Evolutionary conservation across 768 basidiomycete species (phyloP), one percentile per base, ranked within the genome.

Genomic region (Pulveroboletus sp.): DNA sequence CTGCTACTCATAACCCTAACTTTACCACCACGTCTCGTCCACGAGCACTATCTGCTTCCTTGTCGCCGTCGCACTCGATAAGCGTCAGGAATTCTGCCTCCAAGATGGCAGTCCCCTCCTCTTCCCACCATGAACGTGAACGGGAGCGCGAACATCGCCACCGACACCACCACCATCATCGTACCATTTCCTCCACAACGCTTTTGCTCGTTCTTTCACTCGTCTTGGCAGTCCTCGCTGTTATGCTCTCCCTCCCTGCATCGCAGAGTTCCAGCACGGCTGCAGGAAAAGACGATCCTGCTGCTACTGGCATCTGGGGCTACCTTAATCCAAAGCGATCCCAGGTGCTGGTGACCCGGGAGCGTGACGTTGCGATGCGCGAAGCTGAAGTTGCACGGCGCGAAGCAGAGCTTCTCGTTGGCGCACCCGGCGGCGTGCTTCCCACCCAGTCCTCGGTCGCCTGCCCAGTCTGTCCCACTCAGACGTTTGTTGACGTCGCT

Each of bases 361-460:
- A 93, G 69, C 77, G 81, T 53, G 79, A 82, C 35, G 84, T 93
- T 50, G 89, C 90, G 42, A 69, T 79, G 56, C 89, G 90, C 49
- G 90, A 93, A 65, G 86, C 89, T 1, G 90, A 93, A 58, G 90
- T 93, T 38, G 90, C 90, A 18, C 86, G 87, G 53, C 87, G 90
- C 36, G 90, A 93, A 61, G 90, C 91, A 27, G 90, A 92, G 57
- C 68, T 92, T 36, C 80, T 93, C 32, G 84, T 80, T 14, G 90
- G 87, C 39, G 85, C 88, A 1, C 89, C 89, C 1, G 91, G 86
- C 17, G 90, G 90, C 33, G 84, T 92, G 21, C 69, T 87, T 42
- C 76, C 83, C 7, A 56, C 74, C 0, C 76, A 79, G 5, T 69
- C 82, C 1, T 73, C 83, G 3, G 54, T 70, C 33, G 54, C 71